Evolutionary conservation across 495 filamentous ascomycete species (phyloP).

Genomic region (Cenococcum geophilum): DNA sequence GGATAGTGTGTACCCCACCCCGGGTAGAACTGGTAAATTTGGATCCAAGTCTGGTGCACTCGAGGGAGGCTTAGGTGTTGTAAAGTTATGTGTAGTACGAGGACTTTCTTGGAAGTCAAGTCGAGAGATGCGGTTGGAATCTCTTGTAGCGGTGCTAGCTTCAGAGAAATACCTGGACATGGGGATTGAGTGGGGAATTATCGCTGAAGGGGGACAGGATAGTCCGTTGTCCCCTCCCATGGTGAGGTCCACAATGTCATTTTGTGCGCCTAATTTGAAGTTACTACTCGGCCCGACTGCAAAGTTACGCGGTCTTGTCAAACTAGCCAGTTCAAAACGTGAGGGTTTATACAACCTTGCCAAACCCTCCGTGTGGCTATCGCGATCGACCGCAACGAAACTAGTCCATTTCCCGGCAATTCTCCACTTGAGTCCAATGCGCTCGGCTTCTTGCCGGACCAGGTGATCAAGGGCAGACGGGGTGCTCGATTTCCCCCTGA

Average conservation of each 20-base stretch:
- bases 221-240: no score
- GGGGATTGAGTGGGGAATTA: not conserved
- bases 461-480: not conserved
- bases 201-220: no score
- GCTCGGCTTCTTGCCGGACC: not conserved
- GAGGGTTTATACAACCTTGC: slow-evolving; percentile 6
- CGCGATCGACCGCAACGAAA: slow-evolving; percentile 19
- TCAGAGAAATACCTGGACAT: not conserved
- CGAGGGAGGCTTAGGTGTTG: no score
- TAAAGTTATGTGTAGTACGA: no score
- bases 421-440: slow-evolving; percentile 8
- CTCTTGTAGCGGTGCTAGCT: not conserved
- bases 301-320: not conserved
- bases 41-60: no score
- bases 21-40: no score
- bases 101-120: not conserved
- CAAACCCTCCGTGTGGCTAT: not conserved
- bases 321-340: not conserved
- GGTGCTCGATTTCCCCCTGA: not conserved
- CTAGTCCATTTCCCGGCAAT: slow-evolving; percentile 26
- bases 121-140: not conserved
- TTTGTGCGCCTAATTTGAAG: no score
- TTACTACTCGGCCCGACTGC: no score
- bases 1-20: no score
- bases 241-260: no score